These are phyloP conservation scores for Colletotrichum eleusines DNA, from an alignment of 2,329 filamentous ascomycete species.

Conservation along the genomic window DNA sequence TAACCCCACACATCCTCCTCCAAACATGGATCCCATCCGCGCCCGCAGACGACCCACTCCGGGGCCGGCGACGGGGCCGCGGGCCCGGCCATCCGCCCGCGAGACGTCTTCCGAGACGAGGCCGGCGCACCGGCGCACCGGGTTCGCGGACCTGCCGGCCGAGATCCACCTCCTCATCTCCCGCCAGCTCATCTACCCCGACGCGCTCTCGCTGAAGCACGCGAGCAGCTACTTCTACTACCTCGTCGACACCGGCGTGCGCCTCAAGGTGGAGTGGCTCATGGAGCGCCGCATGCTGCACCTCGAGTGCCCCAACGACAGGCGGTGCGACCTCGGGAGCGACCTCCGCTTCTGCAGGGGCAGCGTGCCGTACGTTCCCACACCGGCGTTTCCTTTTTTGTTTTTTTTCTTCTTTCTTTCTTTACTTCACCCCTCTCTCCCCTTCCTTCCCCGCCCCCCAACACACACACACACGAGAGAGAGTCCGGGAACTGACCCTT, in stretches of 20 bases:
- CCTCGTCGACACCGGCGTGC: conserved; percentile 74
- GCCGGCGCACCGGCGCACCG: not conserved
- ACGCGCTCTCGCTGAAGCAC: conserved; percentile 78
- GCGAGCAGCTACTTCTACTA: conserved; percentile 72
- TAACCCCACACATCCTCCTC: not conserved
- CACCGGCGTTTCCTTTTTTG: not conserved
- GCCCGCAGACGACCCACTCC: conserved; percentile 27
- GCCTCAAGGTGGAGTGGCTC: conserved; percentile 77
- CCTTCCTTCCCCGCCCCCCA: too few relatives aligned
- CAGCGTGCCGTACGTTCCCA: conserved; percentile 63
- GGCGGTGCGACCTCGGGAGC: conserved; percentile 68
- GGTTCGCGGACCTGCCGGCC: conserved; percentile 67
- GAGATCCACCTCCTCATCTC: conserved; percentile 77
- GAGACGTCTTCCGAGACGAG: not conserved
- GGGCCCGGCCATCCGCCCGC: not conserved
- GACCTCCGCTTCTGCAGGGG: conserved; percentile 71
- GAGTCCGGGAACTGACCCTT: not conserved
- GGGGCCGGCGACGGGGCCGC: conserved; percentile 9
- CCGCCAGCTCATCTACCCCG: conserved; percentile 73
- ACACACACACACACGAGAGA: too few relatives aligned
- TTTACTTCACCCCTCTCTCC: not conserved
- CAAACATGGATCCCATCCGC: conserved; percentile 12
- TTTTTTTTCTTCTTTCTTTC: not conserved
- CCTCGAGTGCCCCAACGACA: conserved; percentile 73
- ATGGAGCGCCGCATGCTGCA: conserved; percentile 72